Conservation (phyloP, 202 grass and related monocot species). For the Schoenoplectus triqueter region DNA sequence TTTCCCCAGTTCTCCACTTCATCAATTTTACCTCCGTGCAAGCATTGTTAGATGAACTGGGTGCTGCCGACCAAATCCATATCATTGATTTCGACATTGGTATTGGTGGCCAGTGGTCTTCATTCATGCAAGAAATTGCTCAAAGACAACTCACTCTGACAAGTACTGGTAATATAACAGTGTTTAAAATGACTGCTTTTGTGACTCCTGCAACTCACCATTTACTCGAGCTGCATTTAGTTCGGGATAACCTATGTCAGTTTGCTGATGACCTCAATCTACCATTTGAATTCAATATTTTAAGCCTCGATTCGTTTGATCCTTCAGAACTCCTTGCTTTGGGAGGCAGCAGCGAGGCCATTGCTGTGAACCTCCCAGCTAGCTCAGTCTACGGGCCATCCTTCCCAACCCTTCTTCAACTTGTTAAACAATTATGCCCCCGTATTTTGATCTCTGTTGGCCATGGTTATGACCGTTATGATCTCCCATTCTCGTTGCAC, state of each 20-base stretch:
- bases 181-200: conserved; percentile 79
- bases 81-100: conserved; percentile 84
- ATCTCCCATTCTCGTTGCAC: conserved; percentile 65
- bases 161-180: conserved; percentile 12
- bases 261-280: conserved; percentile 70
- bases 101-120: conserved; percentile 86
- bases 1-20: conserved; percentile 82
- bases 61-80: conserved; percentile 56
- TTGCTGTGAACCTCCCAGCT: conserved; percentile 76
- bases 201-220: conserved; percentile 65
- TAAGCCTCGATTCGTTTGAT: conserved; percentile 62
- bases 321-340: conserved; percentile 50
- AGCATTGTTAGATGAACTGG: conserved; percentile 75
- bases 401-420: conserved; percentile 64
- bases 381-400: conserved; percentile 48
- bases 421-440: conserved; percentile 67
- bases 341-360: conserved; percentile 41
- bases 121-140: conserved; percentile 87
- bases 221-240: conserved; percentile 72
- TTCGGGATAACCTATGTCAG: conserved; percentile 65
- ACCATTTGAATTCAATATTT: conserved; percentile 57
- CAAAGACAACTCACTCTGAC: conserved; percentile 43
- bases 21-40: conserved; percentile 78
- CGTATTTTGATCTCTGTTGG: conserved; percentile 75
- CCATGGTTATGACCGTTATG: conserved; percentile 63